Conservation (phyloP, 805 yeast species). For the Candida germanica region DNA sequence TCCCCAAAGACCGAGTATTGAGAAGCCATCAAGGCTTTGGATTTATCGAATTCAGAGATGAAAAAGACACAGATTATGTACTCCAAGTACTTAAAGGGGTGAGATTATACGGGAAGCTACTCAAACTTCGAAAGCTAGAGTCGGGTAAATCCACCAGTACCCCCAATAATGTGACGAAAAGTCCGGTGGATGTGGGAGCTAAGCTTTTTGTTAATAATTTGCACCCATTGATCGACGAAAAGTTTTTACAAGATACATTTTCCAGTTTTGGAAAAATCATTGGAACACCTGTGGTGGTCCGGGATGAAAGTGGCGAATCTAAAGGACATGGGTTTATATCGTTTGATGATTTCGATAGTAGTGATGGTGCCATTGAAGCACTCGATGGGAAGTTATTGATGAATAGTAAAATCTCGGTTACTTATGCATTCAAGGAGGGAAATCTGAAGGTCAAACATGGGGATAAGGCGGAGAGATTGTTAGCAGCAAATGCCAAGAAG, state of each 20-base stretch:
- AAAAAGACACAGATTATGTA: slow-evolving; percentile 69
- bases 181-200: slow-evolving; percentile 46
- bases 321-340: slow-evolving; percentile 67
- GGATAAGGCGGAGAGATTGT: slow-evolving; percentile 67
- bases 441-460: slow-evolving; percentile 63
- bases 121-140: slow-evolving; percentile 33
- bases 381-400: slow-evolving; percentile 69
- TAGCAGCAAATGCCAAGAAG: slow-evolving; percentile 61
- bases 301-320: slow-evolving; percentile 44
- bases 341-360: slow-evolving; percentile 58
- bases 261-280: slow-evolving; percentile 64
- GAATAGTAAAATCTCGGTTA: slow-evolving; percentile 58
- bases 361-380: slow-evolving; percentile 68
- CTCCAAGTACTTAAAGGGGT: slow-evolving; percentile 57
- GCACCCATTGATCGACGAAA: slow-evolving; percentile 63
- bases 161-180: slow-evolving; percentile 1
- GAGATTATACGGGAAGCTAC: slow-evolving; percentile 55
- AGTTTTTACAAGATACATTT: slow-evolving; percentile 55
- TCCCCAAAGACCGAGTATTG: slow-evolving; percentile 77
- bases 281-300: slow-evolving; percentile 46
- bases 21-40: slow-evolving; percentile 83
- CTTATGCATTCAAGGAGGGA: slow-evolving; percentile 66
- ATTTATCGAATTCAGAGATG: slow-evolving; percentile 66
- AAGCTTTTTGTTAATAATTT: slow-evolving; percentile 56
- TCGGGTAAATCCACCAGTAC: slow-evolving; percentile 13